Evolutionary conservation across 176 grass and related monocot species (phyloP).

Genomic region (Cenchrus fungigraminus): DNA sequence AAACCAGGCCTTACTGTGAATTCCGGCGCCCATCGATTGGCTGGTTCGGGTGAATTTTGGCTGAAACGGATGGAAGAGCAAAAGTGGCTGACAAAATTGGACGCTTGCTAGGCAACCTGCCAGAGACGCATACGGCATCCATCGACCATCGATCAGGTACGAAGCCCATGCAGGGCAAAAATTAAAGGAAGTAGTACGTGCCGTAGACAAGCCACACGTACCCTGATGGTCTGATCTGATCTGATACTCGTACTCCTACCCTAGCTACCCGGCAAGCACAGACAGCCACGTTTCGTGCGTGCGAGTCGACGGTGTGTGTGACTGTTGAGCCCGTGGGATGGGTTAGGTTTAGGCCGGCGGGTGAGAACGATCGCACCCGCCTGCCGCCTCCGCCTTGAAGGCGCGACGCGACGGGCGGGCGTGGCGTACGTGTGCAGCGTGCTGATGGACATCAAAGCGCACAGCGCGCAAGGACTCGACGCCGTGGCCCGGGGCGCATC

Average conservation of each 20-base stretch:
- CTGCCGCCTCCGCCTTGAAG: constrained; percentile 18
- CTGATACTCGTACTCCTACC: not conserved
- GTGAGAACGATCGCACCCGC: constrained; percentile 29
- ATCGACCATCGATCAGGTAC: not conserved
- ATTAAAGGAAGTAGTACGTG: not conserved
- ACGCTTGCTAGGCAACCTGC: not conserved
- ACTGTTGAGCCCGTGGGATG: not conserved
- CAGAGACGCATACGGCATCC: not conserved
- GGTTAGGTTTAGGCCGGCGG: constrained; percentile 5
- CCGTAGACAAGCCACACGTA: not conserved
- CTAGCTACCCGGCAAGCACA: constrained; percentile 1
- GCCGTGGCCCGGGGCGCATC: not conserved
- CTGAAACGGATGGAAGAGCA: not conserved
- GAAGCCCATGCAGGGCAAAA: not conserved
- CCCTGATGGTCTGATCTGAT: not conserved
- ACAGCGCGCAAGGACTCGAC: not conserved
- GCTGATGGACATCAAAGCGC: constrained; percentile 15
- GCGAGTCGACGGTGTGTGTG: not conserved
- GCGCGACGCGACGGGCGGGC: constrained; percentile 26
- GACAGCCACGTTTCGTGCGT: not conserved
- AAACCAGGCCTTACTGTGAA: no score
- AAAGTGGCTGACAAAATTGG: not conserved
- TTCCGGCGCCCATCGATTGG: no score
- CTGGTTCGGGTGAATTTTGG: not conserved
- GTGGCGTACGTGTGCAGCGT: constrained; percentile 3